Evolutionary conservation across 768 basidiomycete species (phyloP), one percentile per base, ranked within the genome.

Genomic region (Boletus huronensis): DNA sequence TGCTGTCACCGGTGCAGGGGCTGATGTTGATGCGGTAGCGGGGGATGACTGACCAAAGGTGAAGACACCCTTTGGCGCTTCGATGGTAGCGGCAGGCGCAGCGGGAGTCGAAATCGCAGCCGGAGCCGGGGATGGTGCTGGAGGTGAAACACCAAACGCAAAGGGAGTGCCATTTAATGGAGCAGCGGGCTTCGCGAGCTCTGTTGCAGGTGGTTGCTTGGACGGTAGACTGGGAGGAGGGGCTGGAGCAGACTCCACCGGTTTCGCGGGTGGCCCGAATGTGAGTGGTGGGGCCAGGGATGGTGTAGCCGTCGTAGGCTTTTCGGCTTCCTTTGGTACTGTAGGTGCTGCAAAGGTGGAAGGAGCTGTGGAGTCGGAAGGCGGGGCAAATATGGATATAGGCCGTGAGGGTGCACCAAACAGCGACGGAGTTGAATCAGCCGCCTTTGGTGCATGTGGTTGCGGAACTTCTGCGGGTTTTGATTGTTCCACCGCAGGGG

Each of bases 41-140:
- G 58, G 17, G 25, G 65, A 8, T 2, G 65, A 49, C 43, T 61
- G 64, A 46, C 68, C 67, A 58, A 77, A 75, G 6, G 67, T 48
- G 49, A 77, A 75, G 17, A 13, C 58, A 47, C 55, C 59, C 51
- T 74, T 74, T 17, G 74, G 65, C 7, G 70, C 62, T 28, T 72
- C 69, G 5, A 65, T 44, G 14, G 61, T 50, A 42, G 50, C 16
- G 10, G 52, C 36, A 16, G 62, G 29, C 2, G 40, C 32, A 31
- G 63, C 44, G 1, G 71, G 45, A 13, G 63, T 46, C 13, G 38
- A 47, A 28, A 41, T 40, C 2, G 39, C n/a, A 45, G 31, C 55
- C 2, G 48, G 17, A 36, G 50, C 38, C 5, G 45, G 35, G 10
- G 50, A 23, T 11, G 69, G 48, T 0, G 23, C 39, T 10, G 50